These are phyloP conservation scores for Umbelopsis vinacea DNA, from an alignment of 192 early-diverging fungal species.

Conservation along the genomic window DNA sequence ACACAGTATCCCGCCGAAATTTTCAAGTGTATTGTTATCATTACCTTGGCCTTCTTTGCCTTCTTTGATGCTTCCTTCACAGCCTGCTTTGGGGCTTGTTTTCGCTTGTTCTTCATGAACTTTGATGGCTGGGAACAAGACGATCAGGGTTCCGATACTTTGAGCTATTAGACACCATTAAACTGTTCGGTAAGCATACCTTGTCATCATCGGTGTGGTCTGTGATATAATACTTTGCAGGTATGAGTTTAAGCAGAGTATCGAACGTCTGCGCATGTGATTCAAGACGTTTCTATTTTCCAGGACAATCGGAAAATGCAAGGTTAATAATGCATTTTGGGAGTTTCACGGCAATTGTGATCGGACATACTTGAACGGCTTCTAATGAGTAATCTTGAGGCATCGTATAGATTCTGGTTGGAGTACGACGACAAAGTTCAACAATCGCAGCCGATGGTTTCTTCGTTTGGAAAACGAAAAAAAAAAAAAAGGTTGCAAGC, in stretches of 20 bases:
- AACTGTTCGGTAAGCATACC: background rate
- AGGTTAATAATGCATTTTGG: background rate
- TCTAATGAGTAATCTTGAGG: conserved; percentile 15
- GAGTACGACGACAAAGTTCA: background rate
- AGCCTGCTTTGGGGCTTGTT: conserved; percentile 74
- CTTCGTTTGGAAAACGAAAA: background rate
- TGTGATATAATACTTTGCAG: conserved; percentile 81
- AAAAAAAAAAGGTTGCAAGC: conserved; percentile 13
- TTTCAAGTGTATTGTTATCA: conserved; percentile 26
- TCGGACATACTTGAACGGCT: background rate
- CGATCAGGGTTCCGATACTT: background rate
- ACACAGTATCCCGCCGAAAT: no score
- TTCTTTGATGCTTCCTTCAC: conserved; percentile 81
- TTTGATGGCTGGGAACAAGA: conserved; percentile 43
- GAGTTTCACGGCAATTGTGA: background rate
- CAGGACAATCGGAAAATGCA: conserved; percentile 13
- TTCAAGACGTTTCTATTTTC: conserved; percentile 61
- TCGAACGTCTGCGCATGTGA: conserved; percentile 73
- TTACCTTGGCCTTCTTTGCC: conserved; percentile 83
- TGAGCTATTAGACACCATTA: background rate
- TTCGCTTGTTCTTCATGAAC: conserved; percentile 85
- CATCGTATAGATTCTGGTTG: background rate
- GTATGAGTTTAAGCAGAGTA: conserved; percentile 79
- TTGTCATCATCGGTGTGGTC: conserved; percentile 63
- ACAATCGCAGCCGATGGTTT: conserved; percentile 2